Percentiles rank a stretch among this genome's conserved stretches.
Conservation (phyloP, 768 basidiomycete species). For the Hydnum rufescens region DNA sequence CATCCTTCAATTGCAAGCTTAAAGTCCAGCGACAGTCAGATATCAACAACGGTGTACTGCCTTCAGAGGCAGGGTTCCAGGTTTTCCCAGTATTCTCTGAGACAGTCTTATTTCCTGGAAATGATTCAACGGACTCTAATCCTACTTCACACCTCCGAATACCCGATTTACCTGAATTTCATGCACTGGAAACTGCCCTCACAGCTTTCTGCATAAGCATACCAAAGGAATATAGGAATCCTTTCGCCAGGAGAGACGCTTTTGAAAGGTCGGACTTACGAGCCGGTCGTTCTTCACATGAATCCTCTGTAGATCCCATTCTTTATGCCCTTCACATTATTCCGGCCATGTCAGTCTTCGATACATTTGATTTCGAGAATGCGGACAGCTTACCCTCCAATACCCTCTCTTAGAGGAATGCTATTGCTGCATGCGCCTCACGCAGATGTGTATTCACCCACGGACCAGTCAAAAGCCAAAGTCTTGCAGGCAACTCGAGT, state of each 20-base stretch:
- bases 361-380: background rate
- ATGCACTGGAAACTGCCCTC: constrained; percentile 5
- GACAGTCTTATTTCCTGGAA: background rate
- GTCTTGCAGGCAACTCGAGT: constrained; percentile 5
- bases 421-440: constrained; percentile 8
- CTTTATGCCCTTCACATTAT: background rate
- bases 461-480: background rate
- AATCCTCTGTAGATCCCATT: background rate
- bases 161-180: constrained; percentile 7
- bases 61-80: background rate
- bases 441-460: constrained; percentile 6
- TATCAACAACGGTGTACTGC: background rate
- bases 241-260: background rate
- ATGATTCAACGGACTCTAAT: background rate
- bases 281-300: background rate
- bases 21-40: background rate
- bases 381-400: background rate
- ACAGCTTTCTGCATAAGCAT: constrained; percentile 4
- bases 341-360: background rate
- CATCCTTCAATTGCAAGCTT: constrained; percentile 8
- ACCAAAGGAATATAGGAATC: constrained; percentile 5
- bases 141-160: background rate
- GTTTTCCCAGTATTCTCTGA: background rate
- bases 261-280: background rate
- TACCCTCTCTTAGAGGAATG: constrained; percentile 3